These are phyloP conservation scores for Acanthamoeba polyphaga DNA, from an alignment of 208 protist species.

Conservation along the genomic window DNA sequence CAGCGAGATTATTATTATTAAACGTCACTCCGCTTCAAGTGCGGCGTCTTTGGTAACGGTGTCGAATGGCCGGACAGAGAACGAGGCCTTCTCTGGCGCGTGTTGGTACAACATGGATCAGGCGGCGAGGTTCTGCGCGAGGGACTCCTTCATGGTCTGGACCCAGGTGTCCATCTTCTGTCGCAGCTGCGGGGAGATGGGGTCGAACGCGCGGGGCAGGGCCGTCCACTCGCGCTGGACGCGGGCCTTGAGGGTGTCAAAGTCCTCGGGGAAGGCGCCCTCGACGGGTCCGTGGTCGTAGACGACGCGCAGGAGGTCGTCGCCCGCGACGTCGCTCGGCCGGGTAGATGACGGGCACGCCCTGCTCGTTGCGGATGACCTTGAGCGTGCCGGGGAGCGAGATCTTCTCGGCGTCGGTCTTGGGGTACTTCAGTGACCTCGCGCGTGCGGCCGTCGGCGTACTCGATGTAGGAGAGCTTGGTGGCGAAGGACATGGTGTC, in stretches of 20 bases:
- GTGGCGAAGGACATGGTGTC: conserved; percentile 83
- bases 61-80: too few species aligned
- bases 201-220: conserved; percentile 1
- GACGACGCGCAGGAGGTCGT: conserved; percentile 75
- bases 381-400: conserved; percentile 70
- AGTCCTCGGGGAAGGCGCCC: conserved; percentile 64
- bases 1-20: too few species aligned
- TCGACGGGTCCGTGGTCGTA: conserved; percentile 73
- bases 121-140: not conserved
- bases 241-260: conserved; percentile 67
- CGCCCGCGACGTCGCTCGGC: conserved; percentile 31
- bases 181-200: conserved; percentile 34
- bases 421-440: conserved; percentile 86
- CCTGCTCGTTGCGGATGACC: conserved; percentile 62
- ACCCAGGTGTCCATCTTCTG: conserved; percentile 60
- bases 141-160: not conserved
- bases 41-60: too few species aligned
- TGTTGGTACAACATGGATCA: not conserved
- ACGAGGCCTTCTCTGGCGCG: too few species aligned
- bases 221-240: conserved; percentile 70
- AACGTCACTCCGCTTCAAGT: too few species aligned
- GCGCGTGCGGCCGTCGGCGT: conserved; percentile 54
- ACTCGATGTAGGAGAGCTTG: conserved; percentile 80
- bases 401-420: conserved; percentile 78
- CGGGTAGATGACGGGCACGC: conserved; percentile 71